Evolutionary conservation across 2,329 filamentous ascomycete species (phyloP).

Genomic region (Alternaria gaisen): DNA sequence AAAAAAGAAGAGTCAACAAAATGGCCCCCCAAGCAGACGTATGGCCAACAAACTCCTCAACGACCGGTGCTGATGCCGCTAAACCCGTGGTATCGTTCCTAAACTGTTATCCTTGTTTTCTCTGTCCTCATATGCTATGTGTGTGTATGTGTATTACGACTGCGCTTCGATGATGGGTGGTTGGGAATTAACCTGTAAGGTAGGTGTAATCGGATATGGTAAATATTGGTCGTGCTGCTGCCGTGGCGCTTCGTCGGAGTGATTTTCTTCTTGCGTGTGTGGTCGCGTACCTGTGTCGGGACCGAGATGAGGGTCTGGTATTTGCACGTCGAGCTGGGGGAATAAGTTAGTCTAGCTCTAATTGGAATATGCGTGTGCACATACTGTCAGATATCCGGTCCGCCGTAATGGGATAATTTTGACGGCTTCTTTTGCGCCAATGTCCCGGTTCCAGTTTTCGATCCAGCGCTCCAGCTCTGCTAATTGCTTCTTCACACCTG

Average conservation of each 20-base stretch:
- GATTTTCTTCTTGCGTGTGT: constrained; percentile 39
- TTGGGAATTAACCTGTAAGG: constrained; percentile 42
- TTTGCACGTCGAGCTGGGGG: constrained; percentile 77
- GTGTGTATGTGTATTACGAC: constrained; percentile 18
- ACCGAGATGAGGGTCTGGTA: constrained; percentile 76
- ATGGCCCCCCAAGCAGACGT: background rate
- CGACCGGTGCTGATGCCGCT: constrained; percentile 16
- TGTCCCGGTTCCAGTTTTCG: constrained; percentile 82
- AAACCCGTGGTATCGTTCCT: constrained; percentile 4
- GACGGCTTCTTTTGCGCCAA: constrained; percentile 68
- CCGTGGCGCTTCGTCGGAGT: constrained; percentile 14
- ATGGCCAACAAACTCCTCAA: constrained; percentile 13
- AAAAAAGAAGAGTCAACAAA: background rate
- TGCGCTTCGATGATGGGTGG: constrained; percentile 33
- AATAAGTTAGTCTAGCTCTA: background rate
- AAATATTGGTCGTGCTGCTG: constrained; percentile 29
- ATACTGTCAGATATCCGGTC: constrained; percentile 86
- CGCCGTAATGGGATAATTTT: constrained; percentile 79
- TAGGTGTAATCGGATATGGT: constrained; percentile 38
- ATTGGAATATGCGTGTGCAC: constrained; percentile 36
- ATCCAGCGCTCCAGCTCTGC: constrained; percentile 80
- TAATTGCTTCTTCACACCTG: constrained; percentile 76
- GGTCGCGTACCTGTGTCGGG: constrained; percentile 44
- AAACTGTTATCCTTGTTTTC: background rate
- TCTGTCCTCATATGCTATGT: background rate